phyloP scores from a whole-genome alignment of 1,284 basidiomycete genomes.

The Tylopilus sp. region DNA sequence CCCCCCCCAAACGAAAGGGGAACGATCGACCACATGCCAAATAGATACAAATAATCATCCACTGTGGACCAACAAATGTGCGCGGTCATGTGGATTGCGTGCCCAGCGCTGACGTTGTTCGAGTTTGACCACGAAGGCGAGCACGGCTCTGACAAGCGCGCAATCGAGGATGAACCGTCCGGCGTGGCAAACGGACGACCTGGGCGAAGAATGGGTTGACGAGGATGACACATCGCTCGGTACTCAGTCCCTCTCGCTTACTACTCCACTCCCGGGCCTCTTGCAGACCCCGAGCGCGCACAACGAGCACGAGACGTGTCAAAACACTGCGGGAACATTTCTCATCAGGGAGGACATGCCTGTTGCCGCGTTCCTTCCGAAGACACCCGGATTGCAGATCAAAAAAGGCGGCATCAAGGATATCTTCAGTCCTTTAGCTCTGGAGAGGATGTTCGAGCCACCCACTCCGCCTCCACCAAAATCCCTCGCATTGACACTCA shows the following conservation, averaged over 20 bases:
- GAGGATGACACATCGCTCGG: constrained; percentile 38
- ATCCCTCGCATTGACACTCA: constrained; percentile 23
- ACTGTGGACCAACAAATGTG: constrained; percentile 18
- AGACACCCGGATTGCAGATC: constrained; percentile 55
- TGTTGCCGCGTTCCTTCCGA: constrained; percentile 51
- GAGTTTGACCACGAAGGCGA: neutral
- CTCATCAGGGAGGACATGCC: constrained; percentile 71
- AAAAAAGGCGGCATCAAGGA: constrained; percentile 68
- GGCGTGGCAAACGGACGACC: constrained; percentile 76
- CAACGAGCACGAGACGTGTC: constrained; percentile 28
- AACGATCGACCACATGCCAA: constrained; percentile 24
- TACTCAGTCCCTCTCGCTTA: constrained; percentile 58
- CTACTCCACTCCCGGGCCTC: constrained; percentile 53
- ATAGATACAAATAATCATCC: constrained; percentile 18
- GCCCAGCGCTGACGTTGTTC: constrained; percentile 6
- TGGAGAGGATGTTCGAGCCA: constrained; percentile 89
- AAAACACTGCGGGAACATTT: constrained; percentile 62
- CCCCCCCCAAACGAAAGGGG: constrained; percentile 2
- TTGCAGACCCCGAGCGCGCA: constrained; percentile 43
- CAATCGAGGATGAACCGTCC: constrained; percentile 37
- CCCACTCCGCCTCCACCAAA: constrained; percentile 62
- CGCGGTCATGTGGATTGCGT: constrained; percentile 26
- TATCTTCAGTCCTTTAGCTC: constrained; percentile 79
- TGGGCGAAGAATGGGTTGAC: constrained; percentile 78
- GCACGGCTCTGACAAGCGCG: neutral